Conservation (phyloP, 495 filamentous ascomycete genomes). For the Podospora conica region DNA sequence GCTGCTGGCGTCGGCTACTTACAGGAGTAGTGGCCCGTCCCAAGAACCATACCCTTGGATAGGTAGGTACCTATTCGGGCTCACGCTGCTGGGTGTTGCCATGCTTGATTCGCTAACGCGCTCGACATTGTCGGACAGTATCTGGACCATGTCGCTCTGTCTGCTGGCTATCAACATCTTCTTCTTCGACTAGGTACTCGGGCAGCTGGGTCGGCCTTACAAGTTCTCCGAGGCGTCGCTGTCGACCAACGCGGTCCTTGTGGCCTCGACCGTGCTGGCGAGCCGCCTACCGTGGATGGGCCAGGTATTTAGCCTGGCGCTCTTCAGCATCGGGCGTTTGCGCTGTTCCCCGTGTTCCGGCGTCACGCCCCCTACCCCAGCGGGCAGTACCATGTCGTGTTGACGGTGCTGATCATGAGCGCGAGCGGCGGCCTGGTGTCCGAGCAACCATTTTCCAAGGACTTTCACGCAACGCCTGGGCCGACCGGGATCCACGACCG, state of each 20-base stretch:
- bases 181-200: constrained; percentile 94
- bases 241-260: constrained; percentile 91
- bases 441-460: no score
- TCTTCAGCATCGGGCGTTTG: constrained; percentile 95
- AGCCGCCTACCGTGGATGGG: constrained; percentile 79
- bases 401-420: constrained; percentile 73
- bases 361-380: constrained; percentile 77
- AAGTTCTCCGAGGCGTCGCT: constrained; percentile 67
- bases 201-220: constrained; percentile 47
- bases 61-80: constrained; percentile 92
- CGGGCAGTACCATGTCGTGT: constrained; percentile 71
- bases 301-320: constrained; percentile 89
- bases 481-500: no score
- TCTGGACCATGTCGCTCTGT: constrained; percentile 94
- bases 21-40: no score
- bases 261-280: constrained; percentile 81
- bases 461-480: no score
- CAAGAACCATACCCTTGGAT: no score
- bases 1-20: no score
- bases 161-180: constrained; percentile 92
- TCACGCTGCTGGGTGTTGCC: constrained; percentile 79
- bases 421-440: constrained; percentile 74
- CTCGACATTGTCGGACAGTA: constrained; percentile 83
- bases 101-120: constrained; percentile 91
- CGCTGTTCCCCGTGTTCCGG: constrained; percentile 90